Conservation (phyloP, 176 grass and related monocot genomes). For the Triticum monococcum region DNA sequence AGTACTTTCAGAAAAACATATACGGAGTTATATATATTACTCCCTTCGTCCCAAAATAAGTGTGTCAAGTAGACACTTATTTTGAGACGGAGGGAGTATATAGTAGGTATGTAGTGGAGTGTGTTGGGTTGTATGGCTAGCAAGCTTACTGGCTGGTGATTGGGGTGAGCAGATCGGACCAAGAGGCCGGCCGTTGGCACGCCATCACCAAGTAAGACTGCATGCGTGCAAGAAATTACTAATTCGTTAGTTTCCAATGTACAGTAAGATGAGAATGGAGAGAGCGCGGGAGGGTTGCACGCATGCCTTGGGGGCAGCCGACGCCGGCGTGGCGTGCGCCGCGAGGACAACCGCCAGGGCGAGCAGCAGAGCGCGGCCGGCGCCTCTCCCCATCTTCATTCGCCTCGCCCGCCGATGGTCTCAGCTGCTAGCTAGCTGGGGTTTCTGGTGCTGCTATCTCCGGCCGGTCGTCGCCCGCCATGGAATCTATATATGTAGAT, state of each 20-base stretch:
- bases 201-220: constrained; percentile 19
- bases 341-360: background rate
- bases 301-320: background rate
- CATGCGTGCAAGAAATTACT: background rate
- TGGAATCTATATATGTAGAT: too few species aligned
- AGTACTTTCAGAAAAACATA: too few species aligned
- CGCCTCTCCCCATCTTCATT: background rate
- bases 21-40: too few species aligned
- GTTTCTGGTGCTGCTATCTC: too few species aligned
- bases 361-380: background rate
- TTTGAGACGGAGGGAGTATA: too few species aligned
- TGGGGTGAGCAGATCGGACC: background rate
- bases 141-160: background rate
- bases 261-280: background rate
- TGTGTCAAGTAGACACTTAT: too few species aligned
- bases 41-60: too few species aligned
- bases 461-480: too few species aligned
- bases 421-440: too few species aligned
- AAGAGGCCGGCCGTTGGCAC: background rate
- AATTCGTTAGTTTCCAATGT: background rate
- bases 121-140: background rate
- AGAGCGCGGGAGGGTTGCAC: background rate
- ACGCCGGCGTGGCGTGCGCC: constrained; percentile 20
- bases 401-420: too few species aligned
- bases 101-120: too few species aligned